Evolutionary conservation across 768 basidiomycete species (phyloP), one percentile per base, ranked within the genome.

Genomic region (Boletales sp.): DNA sequence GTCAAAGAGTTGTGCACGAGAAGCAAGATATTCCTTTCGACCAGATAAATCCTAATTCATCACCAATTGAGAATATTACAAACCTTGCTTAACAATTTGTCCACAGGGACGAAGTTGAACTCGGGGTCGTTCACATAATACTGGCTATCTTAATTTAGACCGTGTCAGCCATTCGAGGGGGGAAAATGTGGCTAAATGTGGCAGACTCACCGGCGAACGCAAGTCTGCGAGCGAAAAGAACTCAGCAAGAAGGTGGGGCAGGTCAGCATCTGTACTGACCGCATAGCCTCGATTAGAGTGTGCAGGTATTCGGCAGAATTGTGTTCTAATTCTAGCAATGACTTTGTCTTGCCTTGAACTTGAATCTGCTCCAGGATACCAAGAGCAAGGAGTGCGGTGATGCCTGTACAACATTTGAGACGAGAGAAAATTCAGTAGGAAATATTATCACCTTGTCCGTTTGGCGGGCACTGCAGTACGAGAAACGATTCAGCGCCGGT

Each of bases 121-220:
- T 90, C 85, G 0, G 94, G 95, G 64, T 98, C 97, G 1, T 91
- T 79, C n/a, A 97, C 87, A 68, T 90, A 97, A 70, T 89, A 89
- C 62, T 86, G 82, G 34, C 83, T 87, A 54, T 97, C 94, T 88
- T 27, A 27, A 27, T 27, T 48, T 18, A 24, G 35, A 27, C 24
- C 9, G 17, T 34, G 35, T 48, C 13, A 19, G 38, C 34, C n/a
- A 15, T 48, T n/a, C 19, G n/a, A 44, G 13, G 4, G 14, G 35
- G 13, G n/a, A n/a, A 9, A 13, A 14, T 40, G 40, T 31, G 4
- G 32, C 19, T 19, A 17, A 30, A 34, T 31, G 27, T 34, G 9
- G n/a, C 13, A 41, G 39, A 56, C 72, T 58, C 62, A 89, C 88
- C 90, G 38, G 89, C 83, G 61, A 93, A 93, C 32, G 81, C 82